Base-by-base conservation (phyloP, 371 early-diverging fungal species). In the Apophysomyces variabilis region DNA sequence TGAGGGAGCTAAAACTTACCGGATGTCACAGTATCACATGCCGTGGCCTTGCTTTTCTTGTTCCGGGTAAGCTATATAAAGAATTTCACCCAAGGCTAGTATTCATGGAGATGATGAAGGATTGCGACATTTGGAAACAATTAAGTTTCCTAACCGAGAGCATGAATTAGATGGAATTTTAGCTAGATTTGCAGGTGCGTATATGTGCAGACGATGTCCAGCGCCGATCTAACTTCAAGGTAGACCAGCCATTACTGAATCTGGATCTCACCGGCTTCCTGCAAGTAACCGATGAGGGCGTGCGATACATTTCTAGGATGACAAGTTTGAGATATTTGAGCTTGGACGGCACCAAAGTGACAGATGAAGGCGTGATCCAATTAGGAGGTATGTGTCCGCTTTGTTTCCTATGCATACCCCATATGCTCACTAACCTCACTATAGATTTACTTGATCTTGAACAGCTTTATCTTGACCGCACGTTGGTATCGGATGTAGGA, bases 381-480 rank as follows among this genome's bases (percentile, higher is more conserved):
- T 50, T 80, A 18, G 66, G 68, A 67, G 74, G 79, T 74, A 71
- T n/a, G 16, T 14, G 13, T 26, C n/a, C 44, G n/a, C 12, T 62
- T 39, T 47, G 21, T 38, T 54, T 14, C 9, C 9, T 18, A 8
- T 11, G 21, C 16, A 21, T 9, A 8, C 5, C 21, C 21, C 7
- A 13, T 13, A 45, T 9, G 13, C 5, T 9, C 14, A 38, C 47
- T 21, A 16, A 12, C 38, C 13, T 60, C 36, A 18, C 58, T 37
- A n/a, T 58, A 79, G 78, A 59, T 39, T 57, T 80, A 46, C 54
- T 45, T 9, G 70, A 76, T 26, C 67, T 81, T 13, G 69, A 73
- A 60, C 64, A 69, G n/a, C 74, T 81, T 12, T 78, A 61, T 66
- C 67, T 81, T 38, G 82, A 81, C 60, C 71, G 72, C 1, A 81